These are phyloP conservation scores for Xylogone sp. DNA, from an alignment of 2,329 filamentous ascomycete genomes.

Conservation along the genomic window DNA sequence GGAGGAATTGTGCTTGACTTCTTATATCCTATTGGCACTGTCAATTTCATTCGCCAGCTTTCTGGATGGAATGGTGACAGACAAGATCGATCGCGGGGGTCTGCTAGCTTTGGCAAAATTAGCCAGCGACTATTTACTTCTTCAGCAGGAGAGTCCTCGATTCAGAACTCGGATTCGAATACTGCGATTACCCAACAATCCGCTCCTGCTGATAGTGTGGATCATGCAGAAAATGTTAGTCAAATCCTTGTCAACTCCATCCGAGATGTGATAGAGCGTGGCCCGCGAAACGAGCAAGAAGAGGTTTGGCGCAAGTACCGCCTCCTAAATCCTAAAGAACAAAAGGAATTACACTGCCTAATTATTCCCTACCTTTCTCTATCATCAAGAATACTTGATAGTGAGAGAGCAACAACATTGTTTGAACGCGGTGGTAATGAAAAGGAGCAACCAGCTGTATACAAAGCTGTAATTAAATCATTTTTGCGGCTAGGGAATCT, in stretches of 20 bases:
- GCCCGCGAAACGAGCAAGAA: slow-evolving; percentile 24
- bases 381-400: slow-evolving; percentile 34
- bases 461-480: slow-evolving; percentile 39
- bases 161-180: background rate
- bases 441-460: slow-evolving; percentile 37
- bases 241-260: slow-evolving; percentile 3
- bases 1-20: slow-evolving; percentile 32
- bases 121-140: slow-evolving; percentile 31
- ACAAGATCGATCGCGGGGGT: slow-evolving; percentile 16
- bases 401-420: slow-evolving; percentile 38
- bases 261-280: slow-evolving; percentile 12
- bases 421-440: slow-evolving; percentile 33
- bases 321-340: slow-evolving; percentile 12
- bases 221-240: background rate
- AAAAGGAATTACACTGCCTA: slow-evolving; percentile 14
- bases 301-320: slow-evolving; percentile 39
- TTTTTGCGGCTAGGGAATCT: slow-evolving; percentile 36
- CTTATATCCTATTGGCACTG: slow-evolving; percentile 35
- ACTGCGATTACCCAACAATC: background rate
- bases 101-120: slow-evolving; percentile 13
- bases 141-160: slow-evolving; percentile 15
- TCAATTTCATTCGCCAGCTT: slow-evolving; percentile 30
- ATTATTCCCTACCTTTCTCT: slow-evolving; percentile 34
- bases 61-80: slow-evolving; percentile 21
- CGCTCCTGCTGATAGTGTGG: background rate